Base-by-base conservation (phyloP, 345 rosid genomes). In the Lagerstroemia speciosa region DNA sequence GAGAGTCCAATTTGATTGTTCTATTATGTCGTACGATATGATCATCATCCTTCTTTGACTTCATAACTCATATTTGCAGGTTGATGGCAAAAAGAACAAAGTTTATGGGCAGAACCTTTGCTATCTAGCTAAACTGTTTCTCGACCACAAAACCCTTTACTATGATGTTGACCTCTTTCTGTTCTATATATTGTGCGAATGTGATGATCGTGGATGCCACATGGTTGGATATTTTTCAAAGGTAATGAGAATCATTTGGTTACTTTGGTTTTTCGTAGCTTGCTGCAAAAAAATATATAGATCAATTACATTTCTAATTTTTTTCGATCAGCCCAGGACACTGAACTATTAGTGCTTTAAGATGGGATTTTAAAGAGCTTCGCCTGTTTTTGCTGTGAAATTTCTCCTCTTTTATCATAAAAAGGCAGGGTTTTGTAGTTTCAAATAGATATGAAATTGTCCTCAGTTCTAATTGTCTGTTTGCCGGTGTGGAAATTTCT, bases 141-240 rank as follows among this genome's bases (percentile, higher is more conserved):
- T 95, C 67, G 99, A 95, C 81, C 98, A 92, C 86, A 95, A 95
- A 80, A 95, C 99, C 57, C 99, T 92, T 66, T 95, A 95, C 76
- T 95, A 95, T 74, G 99, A 95, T 43, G 99, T 95, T 66, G 98
- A 94, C 75, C 81, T 94, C 73, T 94, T 91, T 79, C 86, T 94
- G 52, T 94, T 94, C 77, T 94, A 94, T 46, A 76, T 94, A 67
- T 81, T 94, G 76, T 94, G 98, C 26, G 99, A 94, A 81, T 94
- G 97, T 70, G 99, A 94, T 80, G 99, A 94, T 79, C 93, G 99
- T 32, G 99, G 99, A 69, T 94, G 99, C 85, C 99, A 94, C 84
- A 94, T 92, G 98, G 98, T 92, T 78, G 99, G 99, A 69, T 94
- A 94, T 78, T 94, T 89, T 71, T 94, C 99, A 66, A 94, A 94